Base-by-base conservation (phyloP, 1,139 yeast genomes). In the Magnusiomyces clavatus region DNA sequence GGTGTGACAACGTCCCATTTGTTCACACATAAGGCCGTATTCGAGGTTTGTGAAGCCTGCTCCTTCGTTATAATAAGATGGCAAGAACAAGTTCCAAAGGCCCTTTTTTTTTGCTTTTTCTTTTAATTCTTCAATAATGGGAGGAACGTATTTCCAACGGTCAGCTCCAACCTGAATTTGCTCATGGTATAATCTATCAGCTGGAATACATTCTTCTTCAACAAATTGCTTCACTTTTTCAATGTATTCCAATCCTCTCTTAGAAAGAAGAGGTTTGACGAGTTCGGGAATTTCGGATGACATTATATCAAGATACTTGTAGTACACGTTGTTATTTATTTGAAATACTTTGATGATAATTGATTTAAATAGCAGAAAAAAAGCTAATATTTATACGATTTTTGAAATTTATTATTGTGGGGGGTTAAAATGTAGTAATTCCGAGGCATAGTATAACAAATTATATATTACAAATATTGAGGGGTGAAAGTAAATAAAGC, bases 11-110 rank as follows among this genome's bases (percentile, higher is more conserved):
- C 80, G 71, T 20, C 88, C 88, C 65, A 82, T 72, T 60, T 80
- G 81, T 61, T 78, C 81, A 1, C 86, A 85, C 87, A 82, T 81
- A 54, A 82, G 68, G 0, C 84, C 87, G 62, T 82, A 82, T 62
- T 82, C 88, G 61, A 82, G 69, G 64, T 82, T 82, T 52, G 85
- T 73, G 64, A 64, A 81, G 10, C 84, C 85, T 1, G 86, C 81
- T 35, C 85, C 83, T 57, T 81, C 84, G 13, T 72, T 64, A 64
- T 81, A 80, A 57, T 74, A 76, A 49, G 75, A 72, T 43, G 82
- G 77, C 53, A 82, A 69, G 61, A 82, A 82, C 72, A 82, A 66
- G 64, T 82, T 82, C 86, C 86, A 82, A 35, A 82, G 72, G 0
- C 86, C 86, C 56, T 75, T 69, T 53, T 72, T 69, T 55, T 71